Conservation (phyloP, 75 land plant species). For the Ceratopteris richardii region DNA sequence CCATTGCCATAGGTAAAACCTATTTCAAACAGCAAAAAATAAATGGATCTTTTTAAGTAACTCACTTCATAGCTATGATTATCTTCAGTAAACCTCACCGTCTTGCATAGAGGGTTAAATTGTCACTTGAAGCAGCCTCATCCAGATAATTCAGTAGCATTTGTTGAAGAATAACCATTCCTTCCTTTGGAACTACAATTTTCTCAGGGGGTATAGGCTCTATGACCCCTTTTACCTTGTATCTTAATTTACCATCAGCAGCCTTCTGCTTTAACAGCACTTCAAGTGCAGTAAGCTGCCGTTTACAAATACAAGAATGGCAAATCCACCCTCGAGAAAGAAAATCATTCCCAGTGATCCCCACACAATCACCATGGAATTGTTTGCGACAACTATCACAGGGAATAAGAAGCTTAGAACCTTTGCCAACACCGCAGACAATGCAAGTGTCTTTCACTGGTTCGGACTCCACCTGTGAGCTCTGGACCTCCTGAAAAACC, state of each 20-base stretch:
- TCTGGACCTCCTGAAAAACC: constrained; percentile 53
- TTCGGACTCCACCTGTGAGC: constrained; percentile 13
- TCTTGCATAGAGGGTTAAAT: constrained; percentile 52
- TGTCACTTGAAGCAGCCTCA: constrained; percentile 57
- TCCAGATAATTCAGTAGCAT: constrained; percentile 79
- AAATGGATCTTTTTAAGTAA: not conserved
- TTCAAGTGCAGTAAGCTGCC: constrained; percentile 49
- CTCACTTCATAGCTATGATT: not conserved
- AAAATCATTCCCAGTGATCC: constrained; percentile 48
- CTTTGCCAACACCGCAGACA: constrained; percentile 50
- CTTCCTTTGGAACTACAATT: constrained; percentile 21
- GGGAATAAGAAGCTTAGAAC: constrained; percentile 28
- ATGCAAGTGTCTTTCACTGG: constrained; percentile 40
- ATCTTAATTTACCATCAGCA: constrained; percentile 23
- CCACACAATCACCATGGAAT: constrained; percentile 86
- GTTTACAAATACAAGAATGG: constrained; percentile 65
- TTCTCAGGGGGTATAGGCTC: constrained; percentile 17
- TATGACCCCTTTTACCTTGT: not conserved
- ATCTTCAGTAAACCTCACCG: constrained; percentile 36
- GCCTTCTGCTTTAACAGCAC: constrained; percentile 36
- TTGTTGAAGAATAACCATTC: constrained; percentile 71
- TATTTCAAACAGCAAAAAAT: constrained; percentile 17
- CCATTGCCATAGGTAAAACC: constrained; percentile 96
- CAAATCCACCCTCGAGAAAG: constrained; percentile 59
- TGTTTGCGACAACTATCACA: constrained; percentile 70